Base-by-base conservation (phyloP, 257 asterid genomes). In the Capsicum chinense region DNA sequence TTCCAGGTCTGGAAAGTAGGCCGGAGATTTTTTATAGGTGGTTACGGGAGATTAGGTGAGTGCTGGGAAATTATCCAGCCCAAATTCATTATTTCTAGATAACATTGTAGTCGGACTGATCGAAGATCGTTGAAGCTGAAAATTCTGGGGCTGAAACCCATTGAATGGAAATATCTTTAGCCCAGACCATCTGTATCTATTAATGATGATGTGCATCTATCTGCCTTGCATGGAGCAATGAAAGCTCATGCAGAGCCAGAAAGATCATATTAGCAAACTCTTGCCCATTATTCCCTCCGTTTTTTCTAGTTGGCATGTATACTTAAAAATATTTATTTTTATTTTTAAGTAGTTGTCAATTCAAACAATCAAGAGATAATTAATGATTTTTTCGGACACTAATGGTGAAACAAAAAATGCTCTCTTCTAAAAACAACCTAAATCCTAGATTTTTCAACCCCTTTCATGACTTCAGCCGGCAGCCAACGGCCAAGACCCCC, bases 61-160 rank as follows among this genome's bases (percentile, higher is more conserved):
- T 39, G 42, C 42, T 39, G 42, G 58, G 64, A 64, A 54, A 58
- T 15, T 44, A 44, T 70, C 57, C 79, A 44, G 37, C 59, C 80
- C 56, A 74, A 74, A 26, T 78, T 54, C 64, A 76, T 78, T 78
- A 54, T 78, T 56, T 54, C 64, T 78, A 52, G 62, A 12, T 21
- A 21, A 76, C 81, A 26, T 78, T 78, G 81, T 78, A 78, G 59
- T 73, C 9, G 6, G 14, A 78, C 81, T 54, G 81, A 78, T 78
- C 64, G 13, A 78, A 78, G 64, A 78, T 78, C 64, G 59, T 76
- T 76, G 81, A 74, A 74, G 81, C 81, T 52, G 39, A 76, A 52
- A 21, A 21, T 13, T 76, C 19, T 52, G 63, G 62, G 81, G 63
- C 26, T 21, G 52, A 52, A 21, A 76, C 81, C 81, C 81, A 21